A percentile compares a stretch with the other conserved stretches of the same genome.
Evolutionary conservation across 495 filamentous ascomycete species (phyloP).

Genomic region (Geopyxis carbonaria): DNA sequence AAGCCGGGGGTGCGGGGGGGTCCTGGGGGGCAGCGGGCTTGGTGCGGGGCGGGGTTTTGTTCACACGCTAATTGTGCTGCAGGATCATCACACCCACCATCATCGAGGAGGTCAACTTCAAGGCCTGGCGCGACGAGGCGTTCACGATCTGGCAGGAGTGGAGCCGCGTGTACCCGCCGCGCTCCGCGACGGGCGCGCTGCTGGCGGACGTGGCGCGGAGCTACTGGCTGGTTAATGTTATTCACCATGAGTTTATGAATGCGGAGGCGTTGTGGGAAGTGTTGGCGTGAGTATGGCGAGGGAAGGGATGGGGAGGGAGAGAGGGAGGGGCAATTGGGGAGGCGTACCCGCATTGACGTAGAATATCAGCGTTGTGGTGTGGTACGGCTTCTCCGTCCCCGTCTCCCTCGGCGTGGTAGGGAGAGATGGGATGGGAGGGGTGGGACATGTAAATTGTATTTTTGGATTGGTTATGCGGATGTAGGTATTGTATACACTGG

Average conservation of each 20-base stretch:
- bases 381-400: conserved; percentile 59
- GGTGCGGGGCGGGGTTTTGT: too few relatives aligned
- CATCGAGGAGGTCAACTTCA: conserved; percentile 89
- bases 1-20: too few relatives aligned
- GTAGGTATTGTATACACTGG: too few relatives aligned
- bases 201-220: conserved; percentile 48
- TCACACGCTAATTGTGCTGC: too few relatives aligned
- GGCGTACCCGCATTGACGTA: conserved; percentile 84
- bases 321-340: conserved; percentile 1
- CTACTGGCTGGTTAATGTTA: conserved; percentile 77
- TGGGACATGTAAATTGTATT: too few relatives aligned
- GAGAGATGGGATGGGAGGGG: too few relatives aligned
- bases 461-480: too few relatives aligned
- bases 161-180: conserved; percentile 61
- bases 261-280: conserved; percentile 47
- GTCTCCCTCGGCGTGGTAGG: background rate
- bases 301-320: too few relatives aligned
- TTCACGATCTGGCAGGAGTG: conserved; percentile 92
- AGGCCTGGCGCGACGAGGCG: conserved; percentile 88
- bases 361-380: conserved; percentile 94
- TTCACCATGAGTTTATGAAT: conserved; percentile 67
- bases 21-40: too few relatives aligned
- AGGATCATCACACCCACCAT: conserved; percentile 87
- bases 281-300: conserved; percentile 22
- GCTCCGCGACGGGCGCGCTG: conserved; percentile 47